Evolutionary conservation across 2,329 filamentous ascomycete species (phyloP).

Genomic region (Penicillium sp.): DNA sequence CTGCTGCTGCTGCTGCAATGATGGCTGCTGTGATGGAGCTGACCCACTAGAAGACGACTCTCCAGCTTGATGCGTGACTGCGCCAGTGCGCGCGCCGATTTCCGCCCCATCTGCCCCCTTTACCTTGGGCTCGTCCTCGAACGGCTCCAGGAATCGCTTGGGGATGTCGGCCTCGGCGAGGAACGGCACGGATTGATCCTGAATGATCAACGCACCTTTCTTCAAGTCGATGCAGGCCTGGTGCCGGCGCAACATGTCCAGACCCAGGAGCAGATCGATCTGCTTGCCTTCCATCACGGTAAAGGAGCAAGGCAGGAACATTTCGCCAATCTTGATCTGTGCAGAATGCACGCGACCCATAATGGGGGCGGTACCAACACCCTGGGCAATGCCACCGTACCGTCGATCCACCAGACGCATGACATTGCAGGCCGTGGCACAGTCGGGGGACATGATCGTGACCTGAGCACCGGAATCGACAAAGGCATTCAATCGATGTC

Average conservation of each 20-base stretch:
- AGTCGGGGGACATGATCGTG: slow-evolving; percentile 95
- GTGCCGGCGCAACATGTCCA: slow-evolving; percentile 96
- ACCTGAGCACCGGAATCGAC: slow-evolving; percentile 97
- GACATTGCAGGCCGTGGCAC: slow-evolving; percentile 86
- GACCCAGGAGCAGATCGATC: slow-evolving; percentile 83
- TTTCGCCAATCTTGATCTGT: slow-evolving; percentile 83
- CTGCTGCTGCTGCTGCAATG: slow-evolving; percentile 9
- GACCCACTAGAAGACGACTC: slow-evolving; percentile 3
- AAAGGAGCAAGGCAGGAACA: slow-evolving; percentile 88
- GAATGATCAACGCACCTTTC: slow-evolving; percentile 79
- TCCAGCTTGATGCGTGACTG: slow-evolving; percentile 40
- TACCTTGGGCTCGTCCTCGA: slow-evolving; percentile 74
- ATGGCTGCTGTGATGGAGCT: neutral
- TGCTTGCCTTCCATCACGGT: slow-evolving; percentile 99
- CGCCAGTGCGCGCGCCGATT: slow-evolving; percentile 77
- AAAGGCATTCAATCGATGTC: slow-evolving; percentile 84
- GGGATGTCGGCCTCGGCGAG: slow-evolving; percentile 90
- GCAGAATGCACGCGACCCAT: slow-evolving; percentile 92
- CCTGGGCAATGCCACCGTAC: slow-evolving; percentile 84
- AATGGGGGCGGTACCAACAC: slow-evolving; percentile 90
- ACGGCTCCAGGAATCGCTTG: slow-evolving; percentile 65
- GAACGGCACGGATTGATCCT: slow-evolving; percentile 82
- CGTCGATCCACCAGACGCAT: slow-evolving; percentile 92
- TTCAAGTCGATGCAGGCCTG: slow-evolving; percentile 86
- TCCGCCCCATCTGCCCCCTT: slow-evolving; percentile 81